Percentiles rank a stretch among this genome's conserved stretches.
phyloP scores from a whole-genome alignment of 805 yeast genomes.

The Isabelozyma pseudorhagii region DNA sequence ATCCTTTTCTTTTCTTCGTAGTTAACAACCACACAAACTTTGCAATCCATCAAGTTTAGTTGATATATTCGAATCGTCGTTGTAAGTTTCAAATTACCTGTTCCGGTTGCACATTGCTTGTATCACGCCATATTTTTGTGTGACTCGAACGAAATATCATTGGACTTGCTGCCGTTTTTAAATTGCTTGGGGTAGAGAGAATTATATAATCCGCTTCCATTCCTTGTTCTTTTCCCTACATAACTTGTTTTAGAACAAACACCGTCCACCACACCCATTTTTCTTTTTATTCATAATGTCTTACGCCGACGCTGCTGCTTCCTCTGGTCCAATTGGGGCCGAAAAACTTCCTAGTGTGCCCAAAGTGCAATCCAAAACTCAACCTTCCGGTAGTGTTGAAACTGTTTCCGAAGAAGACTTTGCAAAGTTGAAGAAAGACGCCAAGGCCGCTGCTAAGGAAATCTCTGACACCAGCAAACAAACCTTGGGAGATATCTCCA shows the following conservation, averaged over 20 bases:
- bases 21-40: no score
- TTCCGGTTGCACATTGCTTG: neutral
- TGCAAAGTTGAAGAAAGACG: constrained; percentile 18
- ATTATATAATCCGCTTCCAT: neutral
- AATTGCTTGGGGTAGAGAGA: neutral
- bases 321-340: constrained; percentile 32
- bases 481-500: constrained; percentile 7
- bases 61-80: no score
- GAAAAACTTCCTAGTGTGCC: constrained; percentile 21
- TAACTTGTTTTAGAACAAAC: no score
- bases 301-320: constrained; percentile 42
- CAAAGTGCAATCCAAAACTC: constrained; percentile 14
- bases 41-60: no score
- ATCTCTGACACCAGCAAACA: constrained; percentile 8
- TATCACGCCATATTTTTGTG: neutral
- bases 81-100: no score
- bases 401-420: constrained; percentile 17
- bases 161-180: neutral
- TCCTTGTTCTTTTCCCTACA: neutral
- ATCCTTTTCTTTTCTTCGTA: neutral
- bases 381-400: constrained; percentile 23
- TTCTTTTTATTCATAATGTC: neutral
- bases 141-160: neutral
- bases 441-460: constrained; percentile 12
- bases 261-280: no score